A percentile compares a stretch with the other conserved stretches of the same genome.
Evolutionary conservation across 2,329 filamentous ascomycete species (phyloP).

Genomic region (Spiromastix sp.): DNA sequence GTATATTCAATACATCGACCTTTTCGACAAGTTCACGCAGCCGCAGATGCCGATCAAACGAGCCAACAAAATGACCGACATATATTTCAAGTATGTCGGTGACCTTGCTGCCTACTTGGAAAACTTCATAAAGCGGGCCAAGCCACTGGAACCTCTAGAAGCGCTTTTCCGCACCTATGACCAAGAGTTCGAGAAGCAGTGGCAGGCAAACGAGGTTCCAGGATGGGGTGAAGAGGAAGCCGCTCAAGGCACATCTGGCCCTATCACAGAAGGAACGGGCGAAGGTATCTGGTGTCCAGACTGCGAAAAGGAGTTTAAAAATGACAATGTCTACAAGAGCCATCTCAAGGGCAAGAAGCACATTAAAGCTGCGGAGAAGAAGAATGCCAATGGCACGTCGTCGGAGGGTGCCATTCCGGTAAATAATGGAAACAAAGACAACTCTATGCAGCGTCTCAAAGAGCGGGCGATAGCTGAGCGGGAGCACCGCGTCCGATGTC

Average conservation of each 20-base stretch:
- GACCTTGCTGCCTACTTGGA: slow-evolving; percentile 76
- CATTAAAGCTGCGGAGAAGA: slow-evolving; percentile 65
- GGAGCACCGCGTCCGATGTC: slow-evolving; percentile 70
- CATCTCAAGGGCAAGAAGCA: slow-evolving; percentile 91
- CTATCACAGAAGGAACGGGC: slow-evolving; percentile 44
- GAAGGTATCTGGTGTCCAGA: slow-evolving; percentile 81
- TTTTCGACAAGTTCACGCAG: slow-evolving; percentile 76
- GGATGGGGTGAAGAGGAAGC: slow-evolving; percentile 59
- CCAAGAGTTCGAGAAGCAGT: slow-evolving; percentile 70
- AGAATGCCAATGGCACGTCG: slow-evolving; percentile 35
- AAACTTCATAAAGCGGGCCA: slow-evolving; percentile 71
- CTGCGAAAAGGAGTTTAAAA: slow-evolving; percentile 91
- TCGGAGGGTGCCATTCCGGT: slow-evolving; percentile 22
- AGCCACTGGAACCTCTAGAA: slow-evolving; percentile 76
- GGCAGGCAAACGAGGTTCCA: slow-evolving; percentile 67
- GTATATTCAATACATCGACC: slow-evolving; percentile 86
- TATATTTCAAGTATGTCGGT: slow-evolving; percentile 83
- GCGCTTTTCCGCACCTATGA: slow-evolving; percentile 68
- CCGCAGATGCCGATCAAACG: slow-evolving; percentile 66
- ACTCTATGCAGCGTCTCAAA: slow-evolving; percentile 50
- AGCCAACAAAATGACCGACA: slow-evolving; percentile 77
- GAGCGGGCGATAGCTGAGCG: slow-evolving; percentile 84
- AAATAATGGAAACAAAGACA: slow-evolving; percentile 10
- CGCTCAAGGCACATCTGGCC: slow-evolving; percentile 30
- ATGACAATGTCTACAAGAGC: slow-evolving; percentile 84